Percentiles rank a stretch among this genome's conserved stretches.
These are phyloP conservation scores for Daldinia decipiens DNA, from an alignment of 495 filamentous ascomycete species.

Conservation along the genomic window DNA sequence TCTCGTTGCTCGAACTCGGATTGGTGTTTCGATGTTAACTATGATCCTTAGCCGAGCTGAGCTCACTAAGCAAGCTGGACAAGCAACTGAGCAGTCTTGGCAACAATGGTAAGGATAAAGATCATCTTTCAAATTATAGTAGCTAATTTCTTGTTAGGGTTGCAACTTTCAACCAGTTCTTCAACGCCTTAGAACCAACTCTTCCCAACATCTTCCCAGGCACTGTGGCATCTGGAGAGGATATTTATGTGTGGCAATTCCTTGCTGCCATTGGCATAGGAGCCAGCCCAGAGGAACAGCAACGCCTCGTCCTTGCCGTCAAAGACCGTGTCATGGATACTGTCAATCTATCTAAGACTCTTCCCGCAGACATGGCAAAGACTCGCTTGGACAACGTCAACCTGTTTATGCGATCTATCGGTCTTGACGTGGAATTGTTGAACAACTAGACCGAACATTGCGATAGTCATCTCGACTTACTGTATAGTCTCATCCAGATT, in stretches of 20 bases:
- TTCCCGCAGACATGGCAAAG: slow-evolving; percentile 84
- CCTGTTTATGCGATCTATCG: slow-evolving; percentile 97
- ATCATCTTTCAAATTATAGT: background rate
- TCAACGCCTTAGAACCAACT: slow-evolving; percentile 84
- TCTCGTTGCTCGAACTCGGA: slow-evolving; percentile 78
- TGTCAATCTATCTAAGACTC: slow-evolving; percentile 82
- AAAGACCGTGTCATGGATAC: slow-evolving; percentile 99
- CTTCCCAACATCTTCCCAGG: slow-evolving; percentile 88
- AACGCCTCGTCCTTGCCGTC: slow-evolving; percentile 90
- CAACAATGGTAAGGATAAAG: slow-evolving; percentile 74
- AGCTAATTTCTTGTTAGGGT: slow-evolving; percentile 55
- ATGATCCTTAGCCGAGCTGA: slow-evolving; percentile 96
- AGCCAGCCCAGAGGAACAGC: slow-evolving; percentile 91
- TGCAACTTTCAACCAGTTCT: slow-evolving; percentile 80
- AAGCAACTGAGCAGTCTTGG: slow-evolving; percentile 76
- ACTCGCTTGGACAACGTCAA: slow-evolving; percentile 91
- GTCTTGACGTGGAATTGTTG: slow-evolving; percentile 93
- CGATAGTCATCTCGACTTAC: background rate
- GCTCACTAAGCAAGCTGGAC: slow-evolving; percentile 82
- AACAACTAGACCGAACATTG: slow-evolving; percentile 61
- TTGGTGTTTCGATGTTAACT: slow-evolving; percentile 88
- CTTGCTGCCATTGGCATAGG: slow-evolving; percentile 92
- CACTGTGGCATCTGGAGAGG: slow-evolving; percentile 81
- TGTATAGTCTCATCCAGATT: slow-evolving; percentile 1
- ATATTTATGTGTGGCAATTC: slow-evolving; percentile 98